Conservation (phyloP, 2,329 filamentous ascomycete genomes). For the Clonostachys chloroleuca region DNA sequence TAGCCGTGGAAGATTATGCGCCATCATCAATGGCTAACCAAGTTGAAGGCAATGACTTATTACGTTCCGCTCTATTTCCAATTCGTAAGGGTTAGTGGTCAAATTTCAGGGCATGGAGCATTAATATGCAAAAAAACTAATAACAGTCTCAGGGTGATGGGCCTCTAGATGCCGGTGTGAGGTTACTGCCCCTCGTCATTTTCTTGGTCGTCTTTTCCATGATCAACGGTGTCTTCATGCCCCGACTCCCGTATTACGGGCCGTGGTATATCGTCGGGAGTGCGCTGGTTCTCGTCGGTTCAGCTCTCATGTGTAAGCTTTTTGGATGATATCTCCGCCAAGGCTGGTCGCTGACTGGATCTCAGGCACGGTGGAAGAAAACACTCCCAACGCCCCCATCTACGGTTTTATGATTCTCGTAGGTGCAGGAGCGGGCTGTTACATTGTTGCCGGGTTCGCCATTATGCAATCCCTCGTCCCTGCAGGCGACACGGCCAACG, state of each 20-base stretch:
- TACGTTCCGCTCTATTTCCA: conserved; percentile 45
- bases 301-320: conserved; percentile 21
- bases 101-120: not conserved
- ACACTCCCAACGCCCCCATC: conserved; percentile 14
- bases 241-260: conserved; percentile 23
- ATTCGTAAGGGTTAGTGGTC: conserved; percentile 22
- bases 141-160: conserved; percentile 19
- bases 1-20: conserved; percentile 1
- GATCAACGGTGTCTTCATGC: conserved; percentile 26
- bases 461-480: conserved; percentile 25
- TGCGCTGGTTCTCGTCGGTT: conserved; percentile 21
- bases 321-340: not conserved
- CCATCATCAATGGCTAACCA: conserved; percentile 14
- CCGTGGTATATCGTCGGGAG: conserved; percentile 29
- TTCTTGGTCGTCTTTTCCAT: conserved; percentile 25
- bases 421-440: conserved; percentile 30
- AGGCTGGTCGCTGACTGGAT: not conserved
- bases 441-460: conserved; percentile 26
- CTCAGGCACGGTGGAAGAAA: conserved; percentile 14
- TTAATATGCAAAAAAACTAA: no score
- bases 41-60: conserved; percentile 16
- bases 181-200: conserved; percentile 31
- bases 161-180: conserved; percentile 25
- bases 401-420: conserved; percentile 30
- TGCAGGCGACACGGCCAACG: conserved; percentile 17